Conservation (phyloP, 2,329 filamentous ascomycete genomes). For the Beauveria asiatica region DNA sequence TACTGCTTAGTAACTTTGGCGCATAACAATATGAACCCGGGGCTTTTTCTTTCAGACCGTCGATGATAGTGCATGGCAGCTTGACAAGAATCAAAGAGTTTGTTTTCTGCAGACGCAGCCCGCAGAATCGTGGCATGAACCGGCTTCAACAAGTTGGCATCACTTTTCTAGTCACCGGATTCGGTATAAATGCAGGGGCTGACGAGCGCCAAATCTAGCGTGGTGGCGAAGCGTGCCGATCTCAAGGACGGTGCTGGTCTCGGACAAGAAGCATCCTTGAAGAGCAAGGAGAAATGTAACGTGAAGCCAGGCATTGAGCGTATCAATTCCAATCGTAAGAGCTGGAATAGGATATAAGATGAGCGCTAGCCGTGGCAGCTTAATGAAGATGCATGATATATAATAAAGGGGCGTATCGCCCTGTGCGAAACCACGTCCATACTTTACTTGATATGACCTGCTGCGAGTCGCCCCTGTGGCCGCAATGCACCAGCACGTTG, state of each 20-base stretch:
- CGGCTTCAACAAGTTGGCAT: too few species aligned
- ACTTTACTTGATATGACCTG: neutral
- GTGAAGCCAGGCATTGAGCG: too few species aligned
- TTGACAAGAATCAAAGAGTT: too few species aligned
- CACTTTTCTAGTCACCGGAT: neutral
- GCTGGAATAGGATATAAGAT: neutral
- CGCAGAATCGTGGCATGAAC: too few species aligned
- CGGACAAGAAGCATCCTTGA: neutral
- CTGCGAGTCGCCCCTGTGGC: neutral
- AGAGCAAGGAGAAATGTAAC: neutral
- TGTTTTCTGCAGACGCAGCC: neutral
- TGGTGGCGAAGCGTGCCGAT: neutral
- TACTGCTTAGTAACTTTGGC: neutral
- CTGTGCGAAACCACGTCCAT: neutral
- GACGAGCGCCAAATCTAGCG: neutral
- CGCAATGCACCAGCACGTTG: neutral
- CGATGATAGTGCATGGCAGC: too few species aligned
- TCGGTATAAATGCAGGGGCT: neutral
- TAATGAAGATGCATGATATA: too few species aligned
- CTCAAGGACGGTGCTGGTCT: neutral
- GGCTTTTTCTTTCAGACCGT: too few species aligned
- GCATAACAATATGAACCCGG: neutral
- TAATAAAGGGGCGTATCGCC: neutral
- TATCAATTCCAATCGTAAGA: too few species aligned
- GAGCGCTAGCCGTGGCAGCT: too few species aligned